Evolutionary conservation across 73 alveolate genomes (phyloP), one percentile per base, ranked within the genome.

Genomic region (Blepharisma japonicum): DNA sequence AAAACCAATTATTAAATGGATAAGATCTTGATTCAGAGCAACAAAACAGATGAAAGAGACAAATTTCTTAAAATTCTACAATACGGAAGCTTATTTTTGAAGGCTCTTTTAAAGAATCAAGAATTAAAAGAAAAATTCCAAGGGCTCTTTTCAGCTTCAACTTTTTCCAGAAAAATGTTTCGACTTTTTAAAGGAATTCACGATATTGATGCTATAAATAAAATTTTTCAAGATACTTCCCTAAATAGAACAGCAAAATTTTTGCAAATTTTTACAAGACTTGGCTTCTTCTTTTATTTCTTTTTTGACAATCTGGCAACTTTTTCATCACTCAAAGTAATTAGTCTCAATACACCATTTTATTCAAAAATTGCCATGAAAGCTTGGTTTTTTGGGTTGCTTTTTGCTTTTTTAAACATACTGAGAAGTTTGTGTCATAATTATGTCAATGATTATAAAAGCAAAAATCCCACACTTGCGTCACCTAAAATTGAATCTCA

Each of bases 161-260:
- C 27, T 53, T 11, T 14, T 53, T 11, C 67, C 67, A 53, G 67
- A 53, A 53, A 53, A 53, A 53, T 53, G 67, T 53, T 53, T 53
- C n/a, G 67, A 1, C 67, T 53, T 53, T 53, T 11, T 53, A 53
- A 53, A 53, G n/a, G n/a, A 11, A 53, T 53, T 4, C 67, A 53
- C 23, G 67, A 53, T 3, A 14, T 14, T 53, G 27, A 53, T 11
- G n/a, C 67, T 2, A 53, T 53, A 53, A 11, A 53, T 14, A 53
- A 53, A 20, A 14, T 20, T 53, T 14, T 53, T 11, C n/a, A 53
- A 11, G 67, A 53, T 4, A 53, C 5, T 20, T 14, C 27, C 4
- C 2, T 53, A 14, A 20, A 53, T 4, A 11, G n/a, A 14, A 11
- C 67, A 14, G 67, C n/a, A 53, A 53, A 14, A 20, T 11, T 53